Evolutionary conservation across 148 eudicot species (phyloP), one percentile per base, ranked within the genome.

Genomic region (Nepenthes gracilis): DNA sequence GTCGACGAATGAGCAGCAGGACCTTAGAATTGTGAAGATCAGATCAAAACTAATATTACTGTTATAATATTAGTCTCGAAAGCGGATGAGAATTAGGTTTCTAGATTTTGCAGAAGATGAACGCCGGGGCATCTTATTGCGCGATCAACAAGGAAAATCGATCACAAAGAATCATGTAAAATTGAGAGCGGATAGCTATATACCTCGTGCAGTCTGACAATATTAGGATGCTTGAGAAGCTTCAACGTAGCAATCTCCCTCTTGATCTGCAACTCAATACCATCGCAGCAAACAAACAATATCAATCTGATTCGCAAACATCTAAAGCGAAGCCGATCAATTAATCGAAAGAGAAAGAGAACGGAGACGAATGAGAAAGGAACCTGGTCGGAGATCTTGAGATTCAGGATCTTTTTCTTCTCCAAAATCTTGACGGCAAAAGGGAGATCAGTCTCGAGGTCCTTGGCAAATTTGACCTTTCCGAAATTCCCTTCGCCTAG

Each of bases 401-500:
- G 97, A 37, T 73, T 69, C 4, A 67, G 61, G 58, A 91, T 85
- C 45, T 85, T 73, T 47, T 64, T 66, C 76, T 91, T 91, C 51
- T 87, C 88, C 50, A 91, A 38, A 64, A 91, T 81, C 71, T 91
- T 91, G 59, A 91, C 76, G 32, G 97, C 97, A 53, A 85, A 87
- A 12, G 82, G 48, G 12, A 70, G 65, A 1, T 96, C 97, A 48
- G 96, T 69, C 59, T 85, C 70, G 32, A 75, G 33, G 55, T 91
- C 71, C 49, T 33, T 76, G 13, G 97, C 97, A 66, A 66, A 78
- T 63, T 88, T 91, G 14, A 91, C 97, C 64, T 85, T 91, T 0
- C 96, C 97, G 54, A 87, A 91, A 54, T 91, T 85, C 6, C 97
- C 97, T 65, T 91, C 96, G 3, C 97, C 97, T 1, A 91, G 60